Evolutionary conservation across 2,329 filamentous ascomycete species (phyloP).

Genomic region (Fusarium longipes): DNA sequence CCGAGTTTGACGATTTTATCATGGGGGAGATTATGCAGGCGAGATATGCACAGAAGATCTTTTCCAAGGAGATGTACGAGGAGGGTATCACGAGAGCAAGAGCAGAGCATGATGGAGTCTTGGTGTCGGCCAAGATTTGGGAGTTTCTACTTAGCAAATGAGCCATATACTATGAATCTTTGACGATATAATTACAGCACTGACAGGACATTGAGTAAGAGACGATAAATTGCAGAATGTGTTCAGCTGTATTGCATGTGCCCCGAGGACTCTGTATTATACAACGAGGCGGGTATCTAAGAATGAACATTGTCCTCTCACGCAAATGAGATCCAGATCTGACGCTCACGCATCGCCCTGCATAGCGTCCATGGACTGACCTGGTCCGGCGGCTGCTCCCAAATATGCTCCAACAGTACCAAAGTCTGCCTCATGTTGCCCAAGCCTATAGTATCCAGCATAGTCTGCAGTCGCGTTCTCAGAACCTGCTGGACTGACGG

Average conservation of each 20-base stretch:
- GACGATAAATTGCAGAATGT: neutral
- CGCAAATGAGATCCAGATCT: slow-evolving; percentile 63
- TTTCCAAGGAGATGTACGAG: slow-evolving; percentile 44
- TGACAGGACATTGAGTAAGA: neutral
- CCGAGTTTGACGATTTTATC: slow-evolving; percentile 55
- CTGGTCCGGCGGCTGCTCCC: slow-evolving; percentile 49
- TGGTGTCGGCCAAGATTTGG: slow-evolving; percentile 46
- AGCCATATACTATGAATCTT: fast-evolving
- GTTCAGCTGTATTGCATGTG: slow-evolving; percentile 4
- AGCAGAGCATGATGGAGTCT: slow-evolving; percentile 45
- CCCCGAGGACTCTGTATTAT: slow-evolving; percentile 17
- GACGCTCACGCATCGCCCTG: slow-evolving; percentile 57
- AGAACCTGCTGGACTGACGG: slow-evolving; percentile 52
- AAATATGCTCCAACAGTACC: slow-evolving; percentile 56
- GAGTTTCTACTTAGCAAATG: slow-evolving; percentile 36
- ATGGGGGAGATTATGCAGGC: slow-evolving; percentile 50
- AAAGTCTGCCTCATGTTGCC: slow-evolving; percentile 60
- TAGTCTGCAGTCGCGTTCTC: slow-evolving; percentile 49
- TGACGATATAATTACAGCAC: neutral
- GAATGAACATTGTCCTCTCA: slow-evolving; percentile 40
- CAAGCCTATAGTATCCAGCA: slow-evolving; percentile 54
- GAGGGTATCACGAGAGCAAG: slow-evolving; percentile 45
- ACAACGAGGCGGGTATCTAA: slow-evolving; percentile 24
- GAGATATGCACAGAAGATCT: slow-evolving; percentile 45
- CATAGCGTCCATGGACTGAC: slow-evolving; percentile 58